Evolutionary conservation across 2,329 filamentous ascomycete genomes (phyloP), one percentile per base, ranked within the genome.

Genomic region (Rutstroemia sydowiana): DNA sequence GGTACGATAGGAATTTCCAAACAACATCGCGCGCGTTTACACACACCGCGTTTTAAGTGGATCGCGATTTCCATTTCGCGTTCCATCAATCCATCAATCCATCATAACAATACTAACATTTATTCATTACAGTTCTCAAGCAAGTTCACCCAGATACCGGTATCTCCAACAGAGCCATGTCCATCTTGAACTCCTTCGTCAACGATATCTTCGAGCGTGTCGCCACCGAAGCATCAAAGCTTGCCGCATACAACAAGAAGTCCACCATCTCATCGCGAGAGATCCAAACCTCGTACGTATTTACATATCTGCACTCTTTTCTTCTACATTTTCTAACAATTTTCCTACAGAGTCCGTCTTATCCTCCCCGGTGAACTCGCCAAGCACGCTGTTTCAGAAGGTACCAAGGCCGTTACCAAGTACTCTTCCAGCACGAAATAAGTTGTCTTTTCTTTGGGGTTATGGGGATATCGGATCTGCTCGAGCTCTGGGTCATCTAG

Each of bases 191-290:
- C 87, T 98, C 93, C 0, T 98, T 98, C 70, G 93, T 98, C 79
- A 98, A 97, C 72, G 90, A 98, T 69, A 98, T 98, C 72, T 98
- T 98, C 73, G 93, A 98, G 85, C 91, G 93, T 66, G 92, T 98
- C 65, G 93, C 93, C 61, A 96, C 93, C 55, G 93, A 98, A 77
- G 93, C 93, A 48, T 95, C 89, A 71, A 98, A 98, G 86, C 86
- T 98, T 57, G 93, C 93, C 65, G 93, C 93, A 60, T 98, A 98
- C 82, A 98, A 98, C 87, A 98, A 97, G 87, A 98, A 98, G 83
- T 97, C 92, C 47, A 98, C 93, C 71, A 98, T 98, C 76, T 97
- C 92, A 50, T 97, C 93, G 63, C 87, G 93, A 69, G 93, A 98
- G 78, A 98, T 98, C 71, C 93, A 98, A 82, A 98, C 93, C 66